Percentiles rank a stretch among this genome's conserved stretches.
These are phyloP conservation scores for Fusarium decemcellulare DNA, from an alignment of 2,329 filamentous ascomycete species.

Conservation along the genomic window DNA sequence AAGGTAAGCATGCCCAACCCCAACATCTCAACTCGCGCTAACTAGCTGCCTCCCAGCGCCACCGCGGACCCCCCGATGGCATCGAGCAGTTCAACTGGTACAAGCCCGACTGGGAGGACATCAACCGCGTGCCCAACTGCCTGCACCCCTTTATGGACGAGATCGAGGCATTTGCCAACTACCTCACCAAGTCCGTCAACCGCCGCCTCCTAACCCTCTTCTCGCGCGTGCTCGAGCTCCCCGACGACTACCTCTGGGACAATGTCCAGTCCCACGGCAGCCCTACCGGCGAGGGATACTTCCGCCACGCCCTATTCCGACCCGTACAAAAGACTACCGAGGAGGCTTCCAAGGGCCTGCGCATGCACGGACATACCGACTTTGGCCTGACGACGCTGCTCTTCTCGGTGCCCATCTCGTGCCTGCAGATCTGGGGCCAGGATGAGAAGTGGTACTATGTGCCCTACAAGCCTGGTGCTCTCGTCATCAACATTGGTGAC, in stretches of 20 bases:
- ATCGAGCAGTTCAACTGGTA: conserved; percentile 71
- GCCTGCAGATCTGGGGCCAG: conserved; percentile 39
- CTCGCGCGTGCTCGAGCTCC: conserved; percentile 38
- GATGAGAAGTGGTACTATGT: conserved; percentile 42
- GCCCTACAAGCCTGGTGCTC: conserved; percentile 38
- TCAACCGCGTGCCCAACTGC: conserved; percentile 60
- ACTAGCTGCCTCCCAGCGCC: conserved; percentile 47
- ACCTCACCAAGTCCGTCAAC: conserved; percentile 39
- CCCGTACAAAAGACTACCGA: conserved; percentile 36
- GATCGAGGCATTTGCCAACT: conserved; percentile 35
- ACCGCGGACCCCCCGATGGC: conserved; percentile 59
- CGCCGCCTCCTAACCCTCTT: conserved; percentile 39
- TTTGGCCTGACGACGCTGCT: conserved; percentile 34
- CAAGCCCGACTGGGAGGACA: conserved; percentile 59
- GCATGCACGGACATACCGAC: conserved; percentile 38
- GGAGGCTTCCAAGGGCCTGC: conserved; percentile 37
- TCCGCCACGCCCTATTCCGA: conserved; percentile 38
- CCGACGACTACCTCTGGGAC: conserved; percentile 40
- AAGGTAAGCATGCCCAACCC: conserved; percentile 44
- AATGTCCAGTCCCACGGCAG: conserved; percentile 41
- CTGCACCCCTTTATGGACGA: conserved; percentile 52
- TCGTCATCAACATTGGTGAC: conserved; percentile 40
- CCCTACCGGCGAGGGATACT: conserved; percentile 40
- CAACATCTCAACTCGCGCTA: background rate
- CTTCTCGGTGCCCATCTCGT: conserved; percentile 38